Evolutionary conservation across 2,329 filamentous ascomycete species (phyloP).

Genomic region (Verticillium isaacii): DNA sequence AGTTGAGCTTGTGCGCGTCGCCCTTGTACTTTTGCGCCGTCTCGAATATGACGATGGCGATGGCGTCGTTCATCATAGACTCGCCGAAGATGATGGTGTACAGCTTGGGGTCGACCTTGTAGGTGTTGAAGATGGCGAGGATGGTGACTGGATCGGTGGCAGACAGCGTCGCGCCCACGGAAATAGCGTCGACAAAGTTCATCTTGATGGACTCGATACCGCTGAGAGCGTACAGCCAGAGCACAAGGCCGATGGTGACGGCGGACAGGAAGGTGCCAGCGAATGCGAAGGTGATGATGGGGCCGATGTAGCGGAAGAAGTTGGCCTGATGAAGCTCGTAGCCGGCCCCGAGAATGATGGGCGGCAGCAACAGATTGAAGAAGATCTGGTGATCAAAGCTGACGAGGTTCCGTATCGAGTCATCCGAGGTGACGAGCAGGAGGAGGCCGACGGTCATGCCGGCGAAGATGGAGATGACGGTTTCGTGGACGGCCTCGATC

Average conservation of each 20-base stretch:
- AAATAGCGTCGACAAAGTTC: slow-evolving; percentile 92
- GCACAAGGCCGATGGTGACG: slow-evolving; percentile 82
- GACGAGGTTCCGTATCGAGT: slow-evolving; percentile 83
- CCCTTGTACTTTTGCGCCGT: slow-evolving; percentile 90
- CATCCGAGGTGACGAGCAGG: slow-evolving; percentile 73
- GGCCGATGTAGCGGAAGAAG: slow-evolving; percentile 97
- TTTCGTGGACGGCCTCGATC: slow-evolving; percentile 96
- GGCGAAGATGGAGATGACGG: slow-evolving; percentile 95
- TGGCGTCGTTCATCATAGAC: slow-evolving; percentile 95
- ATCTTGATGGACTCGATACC: slow-evolving; percentile 82
- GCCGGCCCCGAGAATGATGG: slow-evolving; percentile 93
- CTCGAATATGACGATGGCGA: slow-evolving; percentile 97
- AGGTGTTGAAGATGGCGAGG: slow-evolving; percentile 96
- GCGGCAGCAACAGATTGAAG: slow-evolving; percentile 97
- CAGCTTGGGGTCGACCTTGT: slow-evolving; percentile 97
- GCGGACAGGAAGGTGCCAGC: slow-evolving; percentile 96
- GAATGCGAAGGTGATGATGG: slow-evolving; percentile 95
- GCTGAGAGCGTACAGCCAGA: slow-evolving; percentile 85
- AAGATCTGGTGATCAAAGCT: slow-evolving; percentile 99
- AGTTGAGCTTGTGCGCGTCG: slow-evolving; percentile 63
- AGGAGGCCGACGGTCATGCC: slow-evolving; percentile 94
- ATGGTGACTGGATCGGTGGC: slow-evolving; percentile 98
- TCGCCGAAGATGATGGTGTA: slow-evolving; percentile 99
- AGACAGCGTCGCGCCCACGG: slow-evolving; percentile 90
- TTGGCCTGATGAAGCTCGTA: slow-evolving; percentile 98